Percentiles rank a stretch among this genome's conserved stretches.
Conservation (phyloP, 164 flowering plant genomes). For the Saururus chinensis region DNA sequence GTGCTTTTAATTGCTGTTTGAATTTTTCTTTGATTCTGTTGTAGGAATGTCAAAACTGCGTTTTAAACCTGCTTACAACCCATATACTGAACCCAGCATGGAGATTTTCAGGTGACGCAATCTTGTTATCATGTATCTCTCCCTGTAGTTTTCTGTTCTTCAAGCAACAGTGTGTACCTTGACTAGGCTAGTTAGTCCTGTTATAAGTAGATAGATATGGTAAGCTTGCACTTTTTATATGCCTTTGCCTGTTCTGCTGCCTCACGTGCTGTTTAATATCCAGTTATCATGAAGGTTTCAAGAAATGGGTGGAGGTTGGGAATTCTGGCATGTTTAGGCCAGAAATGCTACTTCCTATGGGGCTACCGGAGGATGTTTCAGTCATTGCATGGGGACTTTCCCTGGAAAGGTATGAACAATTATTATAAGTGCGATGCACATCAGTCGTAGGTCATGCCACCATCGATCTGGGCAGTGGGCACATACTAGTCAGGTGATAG, state of each 20-base stretch:
- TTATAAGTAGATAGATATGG: not conserved
- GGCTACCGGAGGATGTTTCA: slow-evolving; percentile 87
- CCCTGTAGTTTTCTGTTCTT: not conserved
- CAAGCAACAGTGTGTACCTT: not conserved
- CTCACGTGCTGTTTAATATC: not conserved
- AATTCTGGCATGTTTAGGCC: slow-evolving; percentile 99
- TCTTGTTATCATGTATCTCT: not conserved
- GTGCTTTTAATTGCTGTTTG: not conserved
- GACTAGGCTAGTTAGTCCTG: not conserved
- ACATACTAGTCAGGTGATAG: not conserved
- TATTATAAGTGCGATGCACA: not conserved
- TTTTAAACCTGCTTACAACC: slow-evolving; percentile 97
- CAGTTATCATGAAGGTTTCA: slow-evolving; percentile 89
- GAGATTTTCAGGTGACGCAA: slow-evolving; percentile 76
- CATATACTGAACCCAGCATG: slow-evolving; percentile 98
- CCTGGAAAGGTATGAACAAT: slow-evolving; percentile 59
- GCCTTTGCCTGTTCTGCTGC: not conserved
- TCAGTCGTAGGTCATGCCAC: not conserved
- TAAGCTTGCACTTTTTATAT: not conserved
- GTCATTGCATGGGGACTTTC: slow-evolving; percentile 99
- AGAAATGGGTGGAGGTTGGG: slow-evolving; percentile 95
- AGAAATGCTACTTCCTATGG: slow-evolving; percentile 97
- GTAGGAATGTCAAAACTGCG: slow-evolving; percentile 76
- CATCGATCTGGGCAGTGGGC: not conserved
- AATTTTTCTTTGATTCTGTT: not conserved